Evolutionary conservation across 2,329 filamentous ascomycete species (phyloP), one percentile per base, ranked within the genome.

Genomic region (Pyricularia sp.): DNA sequence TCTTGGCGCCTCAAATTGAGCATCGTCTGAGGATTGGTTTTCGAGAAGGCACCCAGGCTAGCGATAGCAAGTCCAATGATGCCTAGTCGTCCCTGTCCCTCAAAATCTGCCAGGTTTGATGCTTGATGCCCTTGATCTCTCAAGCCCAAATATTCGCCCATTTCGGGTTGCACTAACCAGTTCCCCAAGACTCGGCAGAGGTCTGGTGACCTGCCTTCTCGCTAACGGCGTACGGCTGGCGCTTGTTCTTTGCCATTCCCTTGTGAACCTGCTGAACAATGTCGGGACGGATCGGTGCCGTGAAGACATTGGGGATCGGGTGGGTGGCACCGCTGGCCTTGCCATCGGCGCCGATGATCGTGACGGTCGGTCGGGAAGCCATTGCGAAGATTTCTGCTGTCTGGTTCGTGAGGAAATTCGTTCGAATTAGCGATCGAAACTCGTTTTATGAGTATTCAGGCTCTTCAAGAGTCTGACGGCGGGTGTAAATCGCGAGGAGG

Each of bases 191-290:
- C 89, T 99, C 95, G 81, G 95, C 95, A 85, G 93, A 97, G 82
- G 95, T 99, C 88, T 99, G 95, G 87, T 99, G 95, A 87, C 95
- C 95, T 81, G 95, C 95, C 92, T 99, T 99, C 92, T 98, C 94
- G 91, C 93, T 97, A 88, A 99, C 95, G 80, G 95, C 90, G 84
- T 99, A 99, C 77, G 95, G 94, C 86, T 99, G 95, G 83, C 95
- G 92, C 91, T 97, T 97, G 91, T 99, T 99, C 93, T 99, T 99
- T 82, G 94, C 94, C 88, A 99, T 96, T 80, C 95, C 95, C 79
- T 93, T 97, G 91, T 99, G 95, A 79, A 98, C 91, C 84, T 94
- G 91, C 89, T 98, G 94, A 81, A 99, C 95, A 82, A 99, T 97
- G 86, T 99, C 95, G 79, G 94, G 92, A 83, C 95, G 94, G 88